Evolutionary conservation across 2,329 filamentous ascomycete species (phyloP).

Genomic region (Hyphodiscus sp.): DNA sequence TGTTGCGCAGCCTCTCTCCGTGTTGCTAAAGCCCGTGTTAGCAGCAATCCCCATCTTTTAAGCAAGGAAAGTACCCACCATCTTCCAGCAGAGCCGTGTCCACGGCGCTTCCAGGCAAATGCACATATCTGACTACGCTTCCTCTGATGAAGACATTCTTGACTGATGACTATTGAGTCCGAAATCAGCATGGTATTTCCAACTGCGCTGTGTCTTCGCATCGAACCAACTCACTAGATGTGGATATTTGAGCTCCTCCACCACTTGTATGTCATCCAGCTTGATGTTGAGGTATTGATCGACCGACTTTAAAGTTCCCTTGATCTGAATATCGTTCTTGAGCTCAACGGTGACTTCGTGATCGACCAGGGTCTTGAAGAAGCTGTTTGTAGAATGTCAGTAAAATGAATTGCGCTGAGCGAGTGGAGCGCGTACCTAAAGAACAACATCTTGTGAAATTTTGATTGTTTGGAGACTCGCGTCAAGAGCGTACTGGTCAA

Average conservation of each 20-base stretch:
- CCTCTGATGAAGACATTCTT: constrained; percentile 74
- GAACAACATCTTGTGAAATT: constrained; percentile 32
- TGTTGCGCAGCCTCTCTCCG: constrained; percentile 42
- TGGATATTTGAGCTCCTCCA: constrained; percentile 91
- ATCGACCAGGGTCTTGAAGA: constrained; percentile 98
- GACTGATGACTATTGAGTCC: constrained; percentile 50
- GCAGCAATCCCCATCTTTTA: neutral
- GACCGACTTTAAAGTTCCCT: constrained; percentile 90
- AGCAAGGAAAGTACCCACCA: constrained; percentile 38
- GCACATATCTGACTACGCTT: constrained; percentile 68
- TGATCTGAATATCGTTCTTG: constrained; percentile 98
- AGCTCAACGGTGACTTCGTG: constrained; percentile 96
- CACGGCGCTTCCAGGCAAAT: constrained; percentile 60
- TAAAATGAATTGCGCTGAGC: neutral
- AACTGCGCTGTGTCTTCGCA: neutral
- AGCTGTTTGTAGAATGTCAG: constrained; percentile 47
- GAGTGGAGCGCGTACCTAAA: constrained; percentile 29
- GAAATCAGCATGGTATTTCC: neutral
- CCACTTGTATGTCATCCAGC: constrained; percentile 87
- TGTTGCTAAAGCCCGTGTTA: constrained; percentile 19
- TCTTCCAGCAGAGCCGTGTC: constrained; percentile 67
- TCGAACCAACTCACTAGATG: constrained; percentile 59
- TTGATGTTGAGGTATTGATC: constrained; percentile 99
- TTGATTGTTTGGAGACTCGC: neutral
- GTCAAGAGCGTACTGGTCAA: neutral